Conservation (phyloP, 305 asterid genomes). For the Lippia alba region DNA sequence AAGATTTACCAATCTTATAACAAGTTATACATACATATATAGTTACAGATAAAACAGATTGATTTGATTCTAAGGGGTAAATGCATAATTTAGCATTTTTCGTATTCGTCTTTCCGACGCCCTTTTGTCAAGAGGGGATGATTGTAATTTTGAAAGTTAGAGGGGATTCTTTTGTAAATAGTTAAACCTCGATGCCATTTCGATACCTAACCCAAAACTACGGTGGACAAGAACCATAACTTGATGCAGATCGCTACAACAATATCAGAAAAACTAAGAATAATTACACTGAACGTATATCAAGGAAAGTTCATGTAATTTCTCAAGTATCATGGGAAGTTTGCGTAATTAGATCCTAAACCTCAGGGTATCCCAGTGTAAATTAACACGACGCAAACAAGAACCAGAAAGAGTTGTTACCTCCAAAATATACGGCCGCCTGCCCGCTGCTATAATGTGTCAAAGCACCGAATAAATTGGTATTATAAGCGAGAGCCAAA, state of each 20-base stretch:
- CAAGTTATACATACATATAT: no score
- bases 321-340: no score
- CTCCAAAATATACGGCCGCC: slow-evolving; percentile 91
- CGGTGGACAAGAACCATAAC: not conserved
- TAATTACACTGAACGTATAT: not conserved
- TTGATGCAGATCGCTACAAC: not conserved
- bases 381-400: not conserved
- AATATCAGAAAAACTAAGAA: not conserved
- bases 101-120: not conserved
- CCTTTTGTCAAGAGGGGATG: not conserved
- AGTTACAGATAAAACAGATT: no score
- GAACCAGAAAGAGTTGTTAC: slow-evolving; percentile 35
- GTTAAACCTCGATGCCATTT: not conserved
- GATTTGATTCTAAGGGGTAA: no score
- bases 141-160: not conserved
- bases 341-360: no score
- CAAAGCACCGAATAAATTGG: slow-evolving; percentile 84
- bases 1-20: not conserved
- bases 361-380: no score
- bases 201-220: not conserved
- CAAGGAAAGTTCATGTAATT: no score
- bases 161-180: not conserved
- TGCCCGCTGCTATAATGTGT: slow-evolving; percentile 96
- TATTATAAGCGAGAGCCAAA: slow-evolving; percentile 81
- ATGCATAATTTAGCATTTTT: no score